Conservation (phyloP, 2,329 filamentous ascomycete species). For the Gnomoniopsis sp. region DNA sequence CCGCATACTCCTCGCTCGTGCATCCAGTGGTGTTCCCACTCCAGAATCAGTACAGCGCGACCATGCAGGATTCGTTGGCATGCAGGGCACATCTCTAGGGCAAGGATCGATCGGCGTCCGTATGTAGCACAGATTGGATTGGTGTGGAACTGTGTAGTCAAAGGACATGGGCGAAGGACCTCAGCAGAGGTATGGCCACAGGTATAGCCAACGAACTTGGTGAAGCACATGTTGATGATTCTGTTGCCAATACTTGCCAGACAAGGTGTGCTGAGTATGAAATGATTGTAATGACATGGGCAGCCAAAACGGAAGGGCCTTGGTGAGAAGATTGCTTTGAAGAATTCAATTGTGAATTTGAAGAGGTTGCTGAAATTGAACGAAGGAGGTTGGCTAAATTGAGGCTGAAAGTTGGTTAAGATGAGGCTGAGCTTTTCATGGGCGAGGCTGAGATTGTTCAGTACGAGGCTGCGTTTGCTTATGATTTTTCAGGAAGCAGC, state of each 20-base stretch:
- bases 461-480: too few relatives aligned
- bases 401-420: too few relatives aligned
- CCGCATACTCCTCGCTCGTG: slow-evolving; percentile 41
- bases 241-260: neutral
- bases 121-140: slow-evolving; percentile 33
- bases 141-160: slow-evolving; percentile 34
- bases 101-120: slow-evolving; percentile 29
- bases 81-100: slow-evolving; percentile 33
- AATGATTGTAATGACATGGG: too few relatives aligned
- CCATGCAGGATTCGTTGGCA: slow-evolving; percentile 37
- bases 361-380: too few relatives aligned
- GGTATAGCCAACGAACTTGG: slow-evolving; percentile 42
- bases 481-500: too few relatives aligned
- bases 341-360: too few relatives aligned
- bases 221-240: slow-evolving; percentile 41
- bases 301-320: too few relatives aligned
- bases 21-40: slow-evolving; percentile 41
- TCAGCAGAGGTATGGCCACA: slow-evolving; percentile 44
- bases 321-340: too few relatives aligned
- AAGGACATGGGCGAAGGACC: slow-evolving; percentile 39
- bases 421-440: too few relatives aligned
- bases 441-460: too few relatives aligned
- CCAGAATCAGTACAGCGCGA: slow-evolving; percentile 36
- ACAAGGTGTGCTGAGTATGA: too few relatives aligned
- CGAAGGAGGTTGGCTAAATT: too few relatives aligned